Conservation (phyloP, 768 basidiomycete species). For the Mycena metata region DNA sequence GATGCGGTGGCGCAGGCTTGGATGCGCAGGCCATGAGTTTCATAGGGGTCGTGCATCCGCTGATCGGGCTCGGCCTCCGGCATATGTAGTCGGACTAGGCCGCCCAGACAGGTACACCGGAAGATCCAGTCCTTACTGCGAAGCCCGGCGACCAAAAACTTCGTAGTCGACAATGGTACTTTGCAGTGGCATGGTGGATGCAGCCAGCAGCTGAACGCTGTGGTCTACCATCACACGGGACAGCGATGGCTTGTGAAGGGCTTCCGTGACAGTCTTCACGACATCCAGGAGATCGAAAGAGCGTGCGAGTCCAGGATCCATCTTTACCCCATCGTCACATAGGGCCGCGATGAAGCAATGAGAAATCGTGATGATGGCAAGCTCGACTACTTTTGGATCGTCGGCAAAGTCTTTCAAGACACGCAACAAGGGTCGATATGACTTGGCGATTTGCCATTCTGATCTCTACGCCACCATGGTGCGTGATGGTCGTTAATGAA, state of each 20-base stretch:
- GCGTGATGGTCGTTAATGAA: conserved; percentile 70
- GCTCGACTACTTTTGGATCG: conserved; percentile 63
- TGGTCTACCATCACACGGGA: conserved; percentile 64
- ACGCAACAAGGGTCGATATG: conserved; percentile 56
- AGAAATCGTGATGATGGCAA: conserved; percentile 63
- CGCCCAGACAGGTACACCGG: conserved; percentile 66
- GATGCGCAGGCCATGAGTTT: conserved; percentile 56
- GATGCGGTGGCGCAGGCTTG: conserved; percentile 61
- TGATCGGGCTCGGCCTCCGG: conserved; percentile 60
- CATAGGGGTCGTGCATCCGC: conserved; percentile 62
- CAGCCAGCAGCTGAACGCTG: conserved; percentile 61
- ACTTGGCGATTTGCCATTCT: conserved; percentile 65
- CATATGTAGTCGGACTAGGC: conserved; percentile 64
- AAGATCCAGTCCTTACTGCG: conserved; percentile 67
- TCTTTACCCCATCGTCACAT: conserved; percentile 51
- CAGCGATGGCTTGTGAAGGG: conserved; percentile 58
- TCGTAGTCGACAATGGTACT: conserved; percentile 56
- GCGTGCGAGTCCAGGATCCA: conserved; percentile 54
- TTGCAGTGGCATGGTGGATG: conserved; percentile 61
- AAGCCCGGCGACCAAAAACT: conserved; percentile 69
- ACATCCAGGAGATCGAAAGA: conserved; percentile 60
- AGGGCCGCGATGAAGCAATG: conserved; percentile 65
- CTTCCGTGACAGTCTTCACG: conserved; percentile 57
- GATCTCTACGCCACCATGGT: conserved; percentile 67
- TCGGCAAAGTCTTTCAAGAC: conserved; percentile 65